phyloP scores from a whole-genome alignment of 345 rosid genomes.

The Pugionium dolabratum region DNA sequence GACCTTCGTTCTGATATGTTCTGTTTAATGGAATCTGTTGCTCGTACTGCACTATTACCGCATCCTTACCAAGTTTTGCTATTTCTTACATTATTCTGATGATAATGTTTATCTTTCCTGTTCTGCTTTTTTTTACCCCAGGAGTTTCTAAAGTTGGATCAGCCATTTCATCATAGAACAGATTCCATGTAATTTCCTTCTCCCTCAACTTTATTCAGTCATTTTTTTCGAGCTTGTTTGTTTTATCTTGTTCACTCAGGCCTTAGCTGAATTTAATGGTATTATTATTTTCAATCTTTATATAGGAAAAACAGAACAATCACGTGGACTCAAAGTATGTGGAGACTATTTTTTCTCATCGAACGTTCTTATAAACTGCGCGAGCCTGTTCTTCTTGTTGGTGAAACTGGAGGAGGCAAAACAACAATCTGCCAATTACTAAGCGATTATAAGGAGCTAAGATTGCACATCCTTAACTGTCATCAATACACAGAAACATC shows the following conservation, averaged over 20 bases:
- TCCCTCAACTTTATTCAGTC: constrained; percentile 24
- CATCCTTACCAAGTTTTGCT: constrained; percentile 9
- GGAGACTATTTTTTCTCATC: constrained; percentile 80
- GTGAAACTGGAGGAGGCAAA: constrained; percentile 98
- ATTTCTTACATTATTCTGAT: constrained; percentile 7
- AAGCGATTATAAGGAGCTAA: constrained; percentile 45
- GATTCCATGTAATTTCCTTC: constrained; percentile 45
- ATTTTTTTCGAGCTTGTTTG: constrained; percentile 8
- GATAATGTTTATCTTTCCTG: constrained; percentile 14
- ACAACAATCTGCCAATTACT: constrained; percentile 89
- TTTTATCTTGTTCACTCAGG: constrained; percentile 12
- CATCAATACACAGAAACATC: constrained; percentile 96
- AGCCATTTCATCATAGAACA: constrained; percentile 16
- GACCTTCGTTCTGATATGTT: constrained; percentile 12
- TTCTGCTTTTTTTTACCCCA: constrained; percentile 26
- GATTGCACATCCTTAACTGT: constrained; percentile 85
- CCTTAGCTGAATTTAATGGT: constrained; percentile 16
- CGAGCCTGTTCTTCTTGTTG: constrained; percentile 98
- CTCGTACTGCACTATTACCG: constrained; percentile 20
- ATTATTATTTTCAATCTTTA: constrained; percentile 9
- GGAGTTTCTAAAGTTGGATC: constrained; percentile 52
- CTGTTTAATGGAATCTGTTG: constrained; percentile 15
- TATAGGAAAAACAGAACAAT: constrained; percentile 46
- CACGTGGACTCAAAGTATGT: constrained; percentile 78
- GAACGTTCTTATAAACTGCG: constrained; percentile 71